phyloP scores from a whole-genome alignment of 805 yeast species.

The Lipomyces starkeyi region DNA sequence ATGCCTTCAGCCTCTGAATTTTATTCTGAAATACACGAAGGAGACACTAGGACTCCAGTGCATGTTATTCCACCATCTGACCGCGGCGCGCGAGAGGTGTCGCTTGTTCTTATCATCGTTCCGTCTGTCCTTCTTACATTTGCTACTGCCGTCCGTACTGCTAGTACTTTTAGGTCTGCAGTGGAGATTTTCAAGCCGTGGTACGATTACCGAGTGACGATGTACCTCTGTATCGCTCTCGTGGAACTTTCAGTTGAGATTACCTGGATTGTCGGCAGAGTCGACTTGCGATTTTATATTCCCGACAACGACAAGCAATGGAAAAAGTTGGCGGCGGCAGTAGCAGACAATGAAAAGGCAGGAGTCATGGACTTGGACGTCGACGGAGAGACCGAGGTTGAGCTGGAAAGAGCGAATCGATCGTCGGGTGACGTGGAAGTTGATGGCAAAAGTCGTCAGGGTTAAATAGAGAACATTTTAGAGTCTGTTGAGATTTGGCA shows the following conservation, averaged over 20 bases:
- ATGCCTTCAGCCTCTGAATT: background rate
- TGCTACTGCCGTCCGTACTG: background rate
- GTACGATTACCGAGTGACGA: conserved; percentile 8
- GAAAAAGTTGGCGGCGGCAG: background rate
- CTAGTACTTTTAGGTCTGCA: background rate
- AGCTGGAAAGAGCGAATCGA: background rate
- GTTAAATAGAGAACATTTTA: too few relatives aligned
- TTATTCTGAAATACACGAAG: background rate
- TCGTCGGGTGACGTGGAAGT: too few relatives aligned
- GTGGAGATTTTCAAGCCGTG: background rate
- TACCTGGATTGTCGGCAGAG: conserved; percentile 2
- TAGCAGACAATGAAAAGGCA: background rate
- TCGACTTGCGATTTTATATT: conserved; percentile 8
- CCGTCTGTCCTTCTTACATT: background rate
- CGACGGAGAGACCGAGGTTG: background rate
- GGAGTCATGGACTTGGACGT: background rate
- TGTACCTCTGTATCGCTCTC: conserved; percentile 3
- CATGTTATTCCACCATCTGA: conserved; percentile 3
- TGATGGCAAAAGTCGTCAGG: too few relatives aligned
- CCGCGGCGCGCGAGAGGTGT: background rate
- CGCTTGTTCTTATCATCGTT: background rate
- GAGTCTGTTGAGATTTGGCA: too few relatives aligned
- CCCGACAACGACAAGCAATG: conserved; percentile 1
- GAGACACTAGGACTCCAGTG: background rate
- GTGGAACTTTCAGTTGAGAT: background rate